These are phyloP conservation scores for Zoysia pacifica DNA, from an alignment of 176 grass and related monocot genomes.

Conservation along the genomic window DNA sequence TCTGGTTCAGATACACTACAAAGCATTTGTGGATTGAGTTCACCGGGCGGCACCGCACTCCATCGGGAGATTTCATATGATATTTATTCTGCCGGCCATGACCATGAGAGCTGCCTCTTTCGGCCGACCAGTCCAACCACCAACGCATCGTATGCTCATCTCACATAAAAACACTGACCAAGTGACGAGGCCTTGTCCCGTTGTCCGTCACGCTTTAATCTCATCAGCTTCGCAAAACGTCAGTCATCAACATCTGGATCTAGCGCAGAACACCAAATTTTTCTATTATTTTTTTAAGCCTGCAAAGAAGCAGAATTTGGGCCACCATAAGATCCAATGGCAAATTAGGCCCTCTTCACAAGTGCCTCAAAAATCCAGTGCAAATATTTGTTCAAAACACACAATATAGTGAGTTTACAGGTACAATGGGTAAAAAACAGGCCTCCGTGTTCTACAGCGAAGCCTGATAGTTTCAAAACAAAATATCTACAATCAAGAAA, in stretches of 20 bases:
- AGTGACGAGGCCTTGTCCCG: neutral
- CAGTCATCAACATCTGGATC: too few species aligned
- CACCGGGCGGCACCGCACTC: slow-evolving; percentile 21
- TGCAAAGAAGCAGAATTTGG: neutral
- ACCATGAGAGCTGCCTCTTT: neutral
- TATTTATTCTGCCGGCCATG: neutral
- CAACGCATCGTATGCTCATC: neutral
- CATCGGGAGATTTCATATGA: neutral
- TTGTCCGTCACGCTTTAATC: neutral
- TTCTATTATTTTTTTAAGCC: too few species aligned
- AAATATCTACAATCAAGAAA: slow-evolving; percentile 31
- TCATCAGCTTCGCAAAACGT: too few species aligned
- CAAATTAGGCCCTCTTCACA: neutral
- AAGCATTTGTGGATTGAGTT: neutral
- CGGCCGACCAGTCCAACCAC: neutral
- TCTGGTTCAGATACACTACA: neutral
- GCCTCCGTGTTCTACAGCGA: neutral
- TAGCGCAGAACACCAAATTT: too few species aligned
- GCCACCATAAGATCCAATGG: neutral
- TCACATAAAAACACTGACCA: neutral
- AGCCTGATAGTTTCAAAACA: slow-evolving; percentile 25
- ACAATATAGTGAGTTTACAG: slow-evolving; percentile 25
- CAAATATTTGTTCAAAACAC: neutral
- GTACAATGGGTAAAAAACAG: slow-evolving; percentile 15
- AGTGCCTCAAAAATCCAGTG: neutral